Base-by-base conservation (phyloP, 306 rosid genomes). In the Inga laurina region DNA sequence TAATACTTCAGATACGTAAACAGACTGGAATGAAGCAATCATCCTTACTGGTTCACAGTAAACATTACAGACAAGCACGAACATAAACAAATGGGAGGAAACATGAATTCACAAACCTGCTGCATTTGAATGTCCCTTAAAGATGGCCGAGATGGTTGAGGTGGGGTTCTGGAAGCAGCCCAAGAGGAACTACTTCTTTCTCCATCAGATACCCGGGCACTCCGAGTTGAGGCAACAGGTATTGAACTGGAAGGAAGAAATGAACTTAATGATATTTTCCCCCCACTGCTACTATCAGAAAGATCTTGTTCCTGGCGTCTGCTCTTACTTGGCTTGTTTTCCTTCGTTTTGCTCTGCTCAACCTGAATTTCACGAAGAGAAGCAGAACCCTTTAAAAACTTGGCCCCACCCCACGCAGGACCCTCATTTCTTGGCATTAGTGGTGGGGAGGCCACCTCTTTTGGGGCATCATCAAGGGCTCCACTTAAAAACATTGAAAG, bases 351-450 rank as follows among this genome's bases (percentile, higher is more conserved):
- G 83, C 92, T 89, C 82, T 95, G 94, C 84, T 95, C 94, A 76
- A 90, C 85, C 88, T 91, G 99, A 84, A 95, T 93, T 76, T 89
- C 96, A 3, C 99, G 99, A 32, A 95, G 94, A 37, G 97, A 90
- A 46, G 97, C 74, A 75, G 84, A 85, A 61, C 94, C 97, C 83
- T 88, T 93, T 0, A 64, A 46, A 78, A 88, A 79, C 82, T 86
- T 92, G 21, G 93, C 94, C 43, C 99, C 98, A 21, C 97, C 99
- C 99, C 99, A 96, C 30, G 98, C 99, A 67, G 98, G 98, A 59
- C 88, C 97, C 52, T 96, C 99, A 24, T 52, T 77, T 90, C 32
- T 93, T 19, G 89, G 94, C 15, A 86, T 52, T 2, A 87, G 88
- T 70, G 94, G 92, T 41, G 91, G 91, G 12, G 92, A 89, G 27